phyloP scores from a whole-genome alignment of 2,329 filamentous ascomycete genomes.

The Arthrobotrys pseudoclavata region DNA sequence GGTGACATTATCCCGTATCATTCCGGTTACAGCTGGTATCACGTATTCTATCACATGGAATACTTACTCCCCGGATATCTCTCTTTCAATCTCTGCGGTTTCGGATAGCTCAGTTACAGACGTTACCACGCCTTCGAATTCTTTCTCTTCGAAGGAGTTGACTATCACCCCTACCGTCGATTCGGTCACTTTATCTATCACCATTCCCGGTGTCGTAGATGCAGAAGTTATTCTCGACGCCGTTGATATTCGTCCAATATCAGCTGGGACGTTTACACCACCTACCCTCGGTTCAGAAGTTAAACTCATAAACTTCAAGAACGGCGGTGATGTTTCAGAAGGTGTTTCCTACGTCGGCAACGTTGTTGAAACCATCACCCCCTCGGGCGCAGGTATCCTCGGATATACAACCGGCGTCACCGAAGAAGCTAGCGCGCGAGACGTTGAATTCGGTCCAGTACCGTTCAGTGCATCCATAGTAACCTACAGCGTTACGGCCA shows the following conservation, averaged over 20 bases:
- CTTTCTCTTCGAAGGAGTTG: neutral
- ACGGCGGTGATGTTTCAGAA: neutral
- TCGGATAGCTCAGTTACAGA: neutral
- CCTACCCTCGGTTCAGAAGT: neutral
- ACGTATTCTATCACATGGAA: slow-evolving; percentile 16
- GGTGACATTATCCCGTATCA: neutral
- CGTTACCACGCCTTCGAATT: neutral
- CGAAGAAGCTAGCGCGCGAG: neutral
- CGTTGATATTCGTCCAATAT: slow-evolving; percentile 6
- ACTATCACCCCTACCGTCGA: neutral
- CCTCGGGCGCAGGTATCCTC: neutral
- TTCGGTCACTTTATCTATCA: neutral
- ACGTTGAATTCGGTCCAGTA: neutral
- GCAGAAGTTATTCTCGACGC: slow-evolving; percentile 6
- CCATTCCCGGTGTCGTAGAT: neutral
- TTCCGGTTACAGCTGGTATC: neutral
- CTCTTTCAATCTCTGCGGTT: neutral
- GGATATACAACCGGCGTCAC: neutral
- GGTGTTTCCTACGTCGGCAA: neutral
- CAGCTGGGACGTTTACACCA: neutral
- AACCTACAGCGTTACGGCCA: neutral
- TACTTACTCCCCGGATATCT: neutral
- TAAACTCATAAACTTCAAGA: neutral
- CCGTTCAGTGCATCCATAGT: neutral
- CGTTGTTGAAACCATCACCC: neutral